Conservation (phyloP, 176 grass and related monocot species). For the Rhynchospora pubera region DNA sequence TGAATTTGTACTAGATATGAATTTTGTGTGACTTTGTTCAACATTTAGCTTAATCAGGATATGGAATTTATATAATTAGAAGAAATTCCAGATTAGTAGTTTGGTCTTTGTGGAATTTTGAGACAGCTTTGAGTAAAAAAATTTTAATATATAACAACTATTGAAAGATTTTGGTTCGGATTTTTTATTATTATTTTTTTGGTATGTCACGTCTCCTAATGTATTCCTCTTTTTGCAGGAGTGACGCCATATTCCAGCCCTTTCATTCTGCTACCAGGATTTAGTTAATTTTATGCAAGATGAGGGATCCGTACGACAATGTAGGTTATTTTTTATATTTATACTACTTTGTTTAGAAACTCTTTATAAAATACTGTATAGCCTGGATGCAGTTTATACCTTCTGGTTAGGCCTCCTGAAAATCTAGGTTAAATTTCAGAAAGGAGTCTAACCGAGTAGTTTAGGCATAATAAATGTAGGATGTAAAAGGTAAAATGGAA, state of each 20-base stretch:
- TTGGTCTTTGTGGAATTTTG: too few species aligned
- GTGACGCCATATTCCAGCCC: not conserved
- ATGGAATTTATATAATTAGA: too few species aligned
- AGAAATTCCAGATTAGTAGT: too few species aligned
- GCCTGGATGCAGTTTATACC: not conserved
- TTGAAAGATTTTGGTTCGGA: too few species aligned
- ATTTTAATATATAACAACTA: too few species aligned
- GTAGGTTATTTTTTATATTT: conserved; percentile 5
- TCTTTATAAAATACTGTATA: not conserved
- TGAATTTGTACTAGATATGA: too few species aligned
- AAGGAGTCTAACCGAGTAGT: not conserved
- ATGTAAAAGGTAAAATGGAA: not conserved
- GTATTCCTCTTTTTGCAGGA: not conserved
- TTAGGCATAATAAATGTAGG: not conserved
- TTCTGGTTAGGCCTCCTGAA: not conserved
- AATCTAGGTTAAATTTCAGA: not conserved
- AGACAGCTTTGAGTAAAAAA: too few species aligned
- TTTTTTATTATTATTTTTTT: too few species aligned
- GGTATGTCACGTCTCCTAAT: not conserved
- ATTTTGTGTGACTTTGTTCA: too few species aligned
- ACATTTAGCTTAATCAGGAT: too few species aligned
- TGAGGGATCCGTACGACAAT: conserved; percentile 18
- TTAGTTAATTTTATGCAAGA: conserved; percentile 5
- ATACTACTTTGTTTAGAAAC: not conserved
- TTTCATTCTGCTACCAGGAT: not conserved